Conservation (phyloP, 2,329 filamentous ascomycete species). For the Tolypocladium pustulatum region DNA sequence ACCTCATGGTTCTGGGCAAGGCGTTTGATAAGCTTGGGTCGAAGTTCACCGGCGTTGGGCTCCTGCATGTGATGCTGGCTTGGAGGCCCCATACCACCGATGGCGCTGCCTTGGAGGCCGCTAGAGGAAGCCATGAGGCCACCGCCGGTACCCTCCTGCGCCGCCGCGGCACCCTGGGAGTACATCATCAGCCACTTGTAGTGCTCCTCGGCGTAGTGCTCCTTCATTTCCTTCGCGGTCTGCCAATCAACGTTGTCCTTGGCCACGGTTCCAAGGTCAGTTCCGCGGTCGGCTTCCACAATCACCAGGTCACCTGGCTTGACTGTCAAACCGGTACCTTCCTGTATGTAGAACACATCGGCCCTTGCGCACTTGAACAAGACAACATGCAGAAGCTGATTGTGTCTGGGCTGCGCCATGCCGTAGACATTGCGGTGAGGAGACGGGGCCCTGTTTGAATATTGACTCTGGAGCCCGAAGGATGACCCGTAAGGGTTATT, state of each 20-base stretch:
- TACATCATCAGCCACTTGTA: conserved; percentile 99
- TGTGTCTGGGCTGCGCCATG: conserved; percentile 50
- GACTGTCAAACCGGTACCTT: conserved; percentile 84
- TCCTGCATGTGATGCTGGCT: conserved; percentile 66
- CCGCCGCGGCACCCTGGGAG: conserved; percentile 62
- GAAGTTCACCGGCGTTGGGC: conserved; percentile 62
- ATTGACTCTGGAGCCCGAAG: conserved; percentile 34
- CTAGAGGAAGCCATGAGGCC: conserved; percentile 55
- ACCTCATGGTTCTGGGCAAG: conserved; percentile 89
- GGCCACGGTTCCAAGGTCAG: conserved; percentile 87
- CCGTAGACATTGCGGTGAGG: conserved; percentile 53
- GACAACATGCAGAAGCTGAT: conserved; percentile 74
- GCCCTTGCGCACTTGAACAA: conserved; percentile 94
- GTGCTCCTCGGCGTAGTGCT: conserved; percentile 87
- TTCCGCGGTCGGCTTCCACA: conserved; percentile 92
- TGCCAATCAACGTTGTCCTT: conserved; percentile 82
- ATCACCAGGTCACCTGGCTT: conserved; percentile 92
- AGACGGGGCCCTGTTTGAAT: conserved; percentile 42
- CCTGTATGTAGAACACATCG: conserved; percentile 94
- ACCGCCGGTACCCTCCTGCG: conserved; percentile 48
- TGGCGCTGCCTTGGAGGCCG: conserved; percentile 56
- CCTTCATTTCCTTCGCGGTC: conserved; percentile 78
- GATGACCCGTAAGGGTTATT: conserved; percentile 33
- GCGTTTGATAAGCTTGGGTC: conserved; percentile 94
- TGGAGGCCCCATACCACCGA: conserved; percentile 69